Percentiles rank a stretch among this genome's conserved stretches.
Conservation (phyloP, 2,329 filamentous ascomycete genomes). For the Pestalotiopsis sp. region DNA sequence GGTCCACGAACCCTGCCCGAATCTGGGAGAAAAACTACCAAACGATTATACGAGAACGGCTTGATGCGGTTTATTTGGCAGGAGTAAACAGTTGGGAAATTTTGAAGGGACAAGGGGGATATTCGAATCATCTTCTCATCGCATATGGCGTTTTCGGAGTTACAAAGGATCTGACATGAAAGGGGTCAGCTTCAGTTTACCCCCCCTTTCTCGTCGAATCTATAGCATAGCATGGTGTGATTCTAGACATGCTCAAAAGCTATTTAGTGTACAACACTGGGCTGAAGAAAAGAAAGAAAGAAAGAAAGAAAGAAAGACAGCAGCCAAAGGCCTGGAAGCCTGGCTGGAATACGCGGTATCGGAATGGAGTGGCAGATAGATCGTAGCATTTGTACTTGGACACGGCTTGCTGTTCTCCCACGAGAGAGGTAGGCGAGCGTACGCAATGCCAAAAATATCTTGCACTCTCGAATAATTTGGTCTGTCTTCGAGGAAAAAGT, state of each 20-base stretch:
- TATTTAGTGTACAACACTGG: slow-evolving; percentile 3
- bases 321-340: neutral
- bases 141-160: slow-evolving; percentile 10
- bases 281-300: too few relatives aligned
- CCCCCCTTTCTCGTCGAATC: neutral
- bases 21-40: neutral
- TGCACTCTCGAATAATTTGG: neutral
- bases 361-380: neutral
- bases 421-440: neutral
- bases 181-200: neutral
- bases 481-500: too few relatives aligned
- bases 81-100: slow-evolving; percentile 13
- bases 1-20: neutral
- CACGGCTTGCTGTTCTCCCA: neutral
- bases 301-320: neutral
- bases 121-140: slow-evolving; percentile 10
- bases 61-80: slow-evolving; percentile 6
- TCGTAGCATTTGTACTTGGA: neutral
- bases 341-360: neutral
- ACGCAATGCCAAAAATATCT: neutral
- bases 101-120: slow-evolving; percentile 2
- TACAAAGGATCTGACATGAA: slow-evolving; percentile 4
- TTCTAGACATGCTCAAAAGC: slow-evolving; percentile 3
- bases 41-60: slow-evolving; percentile 7
- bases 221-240: slow-evolving; percentile 10